phyloP scores from a whole-genome alignment of 257 asterid species.

The Solanum pimpinellifolium region DNA sequence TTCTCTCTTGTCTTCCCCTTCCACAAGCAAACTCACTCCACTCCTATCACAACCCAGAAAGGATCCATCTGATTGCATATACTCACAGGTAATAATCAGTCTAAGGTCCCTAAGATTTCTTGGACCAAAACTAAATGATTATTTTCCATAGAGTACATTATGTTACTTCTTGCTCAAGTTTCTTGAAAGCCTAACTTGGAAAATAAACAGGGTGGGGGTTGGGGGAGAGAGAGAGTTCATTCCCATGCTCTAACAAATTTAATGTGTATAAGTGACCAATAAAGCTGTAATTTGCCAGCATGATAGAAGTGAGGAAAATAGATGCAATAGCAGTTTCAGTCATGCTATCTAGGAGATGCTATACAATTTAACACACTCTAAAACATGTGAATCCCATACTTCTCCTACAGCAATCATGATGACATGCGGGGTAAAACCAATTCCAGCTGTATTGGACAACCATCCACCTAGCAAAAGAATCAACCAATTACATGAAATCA shows the following conservation, averaged over 20 bases:
- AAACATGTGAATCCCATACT: slow-evolving; percentile 24
- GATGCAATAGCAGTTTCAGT: not conserved
- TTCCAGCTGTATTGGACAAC: slow-evolving; percentile 46
- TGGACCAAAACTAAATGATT: not conserved
- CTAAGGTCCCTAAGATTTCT: not conserved
- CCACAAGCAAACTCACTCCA: not conserved
- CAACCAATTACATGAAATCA: slow-evolving; percentile 1
- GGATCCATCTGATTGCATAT: not conserved
- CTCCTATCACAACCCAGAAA: not conserved
- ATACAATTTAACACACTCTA: not conserved
- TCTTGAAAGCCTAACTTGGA: not conserved
- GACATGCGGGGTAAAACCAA: slow-evolving; percentile 64
- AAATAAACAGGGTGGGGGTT: not conserved
- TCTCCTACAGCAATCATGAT: slow-evolving; percentile 61
- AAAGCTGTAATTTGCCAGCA: not conserved
- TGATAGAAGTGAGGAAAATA: not conserved
- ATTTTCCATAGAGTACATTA: not conserved
- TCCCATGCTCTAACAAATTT: not conserved
- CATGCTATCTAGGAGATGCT: not conserved
- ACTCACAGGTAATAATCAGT: not conserved
- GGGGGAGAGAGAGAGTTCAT: not conserved
- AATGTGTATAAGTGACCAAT: not conserved
- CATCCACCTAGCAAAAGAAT: slow-evolving; percentile 54
- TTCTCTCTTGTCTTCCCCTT: not conserved
- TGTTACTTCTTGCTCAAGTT: not conserved